Conservation (phyloP, 352 stramenopile species). For the Blastocystis sp. region DNA sequence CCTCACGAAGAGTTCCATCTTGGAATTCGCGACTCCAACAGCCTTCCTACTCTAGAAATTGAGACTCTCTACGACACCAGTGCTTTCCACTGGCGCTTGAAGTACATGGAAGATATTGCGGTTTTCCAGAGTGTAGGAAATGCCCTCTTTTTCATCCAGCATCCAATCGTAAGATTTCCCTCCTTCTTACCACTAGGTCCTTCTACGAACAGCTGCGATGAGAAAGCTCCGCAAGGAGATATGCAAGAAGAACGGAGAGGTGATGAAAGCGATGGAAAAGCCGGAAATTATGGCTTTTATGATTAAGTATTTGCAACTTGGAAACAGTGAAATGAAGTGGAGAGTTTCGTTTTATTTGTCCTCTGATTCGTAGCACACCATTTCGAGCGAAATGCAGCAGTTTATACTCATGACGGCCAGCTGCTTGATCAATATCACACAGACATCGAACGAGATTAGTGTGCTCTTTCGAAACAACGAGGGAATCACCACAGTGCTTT, state of each 20-base stretch:
- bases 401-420: neutral
- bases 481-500: constrained; percentile 16
- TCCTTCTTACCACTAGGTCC: neutral
- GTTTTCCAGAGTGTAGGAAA: neutral
- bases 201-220: neutral
- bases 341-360: neutral
- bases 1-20: neutral
- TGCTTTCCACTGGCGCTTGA: neutral
- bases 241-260: neutral
- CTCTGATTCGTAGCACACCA: neutral
- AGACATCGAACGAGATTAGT: neutral
- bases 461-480: neutral
- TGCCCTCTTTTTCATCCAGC: neutral
- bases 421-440: constrained; percentile 36
- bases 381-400: neutral
- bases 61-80: neutral
- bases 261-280: neutral
- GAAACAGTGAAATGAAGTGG: neutral
- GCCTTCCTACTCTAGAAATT: neutral
- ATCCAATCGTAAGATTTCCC: neutral
- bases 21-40: neutral
- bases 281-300: neutral
- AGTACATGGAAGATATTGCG: constrained; percentile 10
- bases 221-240: neutral
- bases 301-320: constrained; percentile 35